These are phyloP conservation scores for Eucalyptus sp. DNA, from an alignment of 345 rosid species.

Conservation along the genomic window DNA sequence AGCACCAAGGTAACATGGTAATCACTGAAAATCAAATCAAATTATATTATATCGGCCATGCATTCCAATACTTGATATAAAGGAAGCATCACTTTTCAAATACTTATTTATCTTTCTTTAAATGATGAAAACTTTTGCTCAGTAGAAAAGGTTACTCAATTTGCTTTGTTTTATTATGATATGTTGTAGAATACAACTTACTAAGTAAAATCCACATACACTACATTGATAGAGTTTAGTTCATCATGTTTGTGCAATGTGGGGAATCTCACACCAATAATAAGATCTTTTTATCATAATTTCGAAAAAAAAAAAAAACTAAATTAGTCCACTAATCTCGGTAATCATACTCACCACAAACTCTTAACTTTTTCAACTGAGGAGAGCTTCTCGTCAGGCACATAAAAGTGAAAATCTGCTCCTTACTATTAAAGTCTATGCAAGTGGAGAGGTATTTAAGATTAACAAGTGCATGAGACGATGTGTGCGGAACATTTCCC, in stretches of 20 bases:
- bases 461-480: constrained; percentile 34
- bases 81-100: background rate
- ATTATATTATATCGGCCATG: background rate
- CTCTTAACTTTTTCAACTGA: constrained; percentile 1
- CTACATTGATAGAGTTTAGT: background rate
- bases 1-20: background rate
- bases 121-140: background rate
- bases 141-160: background rate
- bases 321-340: background rate
- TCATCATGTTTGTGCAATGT: background rate
- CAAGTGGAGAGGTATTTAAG: constrained; percentile 40
- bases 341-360: background rate
- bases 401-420: constrained; percentile 34
- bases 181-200: background rate
- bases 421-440: constrained; percentile 43
- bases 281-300: too few species aligned
- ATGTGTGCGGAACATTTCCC: constrained; percentile 17
- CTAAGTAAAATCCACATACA: background rate
- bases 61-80: background rate
- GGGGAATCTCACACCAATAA: background rate
- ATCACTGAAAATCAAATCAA: background rate
- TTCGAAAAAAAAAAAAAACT: too few species aligned
- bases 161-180: background rate
- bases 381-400: constrained; percentile 52
- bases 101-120: background rate